Evolutionary conservation across 169 alveolate species (phyloP).

Genomic region (Theileria equi): DNA sequence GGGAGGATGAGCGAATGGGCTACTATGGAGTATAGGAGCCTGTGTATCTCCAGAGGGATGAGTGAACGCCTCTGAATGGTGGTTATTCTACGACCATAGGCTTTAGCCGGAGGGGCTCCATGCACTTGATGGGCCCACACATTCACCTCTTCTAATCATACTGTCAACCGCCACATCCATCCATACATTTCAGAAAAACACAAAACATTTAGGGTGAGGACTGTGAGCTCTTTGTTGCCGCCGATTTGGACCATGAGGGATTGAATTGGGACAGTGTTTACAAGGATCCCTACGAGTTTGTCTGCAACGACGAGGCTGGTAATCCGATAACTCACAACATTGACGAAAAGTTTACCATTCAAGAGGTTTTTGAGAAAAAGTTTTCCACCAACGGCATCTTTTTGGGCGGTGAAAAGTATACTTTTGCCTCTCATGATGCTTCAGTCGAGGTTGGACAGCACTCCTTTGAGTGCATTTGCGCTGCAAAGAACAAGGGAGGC

Average conservation of each 20-base stretch:
- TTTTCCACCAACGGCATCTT: conserved; percentile 70
- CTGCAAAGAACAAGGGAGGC: conserved; percentile 76
- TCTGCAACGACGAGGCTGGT: conserved; percentile 46
- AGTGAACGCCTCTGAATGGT: too few species aligned
- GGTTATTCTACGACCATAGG: too few species aligned
- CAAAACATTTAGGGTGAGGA: conserved; percentile 46
- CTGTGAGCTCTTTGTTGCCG: conserved; percentile 58
- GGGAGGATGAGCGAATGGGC: too few species aligned
- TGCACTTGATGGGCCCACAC: too few species aligned
- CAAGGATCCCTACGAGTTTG: conserved; percentile 51
- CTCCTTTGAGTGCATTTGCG: conserved; percentile 69
- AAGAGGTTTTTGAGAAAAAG: conserved; percentile 58
- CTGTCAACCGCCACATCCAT: background rate
- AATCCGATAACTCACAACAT: conserved; percentile 37
- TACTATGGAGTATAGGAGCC: too few species aligned
- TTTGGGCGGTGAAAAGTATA: conserved; percentile 74
- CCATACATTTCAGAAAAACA: background rate
- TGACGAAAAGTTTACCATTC: conserved; percentile 52
- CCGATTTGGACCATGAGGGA: conserved; percentile 59
- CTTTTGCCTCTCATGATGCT: conserved; percentile 69
- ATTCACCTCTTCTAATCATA: too few species aligned
- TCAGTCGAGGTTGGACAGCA: conserved; percentile 60
- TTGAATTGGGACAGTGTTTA: conserved; percentile 62
- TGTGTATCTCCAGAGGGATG: too few species aligned
- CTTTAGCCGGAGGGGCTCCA: too few species aligned